A percentile compares a stretch with the other conserved stretches of the same genome.
phyloP scores from a whole-genome alignment of 176 grass and related monocot genomes.

The Rhipidocladum racemiflorum region DNA sequence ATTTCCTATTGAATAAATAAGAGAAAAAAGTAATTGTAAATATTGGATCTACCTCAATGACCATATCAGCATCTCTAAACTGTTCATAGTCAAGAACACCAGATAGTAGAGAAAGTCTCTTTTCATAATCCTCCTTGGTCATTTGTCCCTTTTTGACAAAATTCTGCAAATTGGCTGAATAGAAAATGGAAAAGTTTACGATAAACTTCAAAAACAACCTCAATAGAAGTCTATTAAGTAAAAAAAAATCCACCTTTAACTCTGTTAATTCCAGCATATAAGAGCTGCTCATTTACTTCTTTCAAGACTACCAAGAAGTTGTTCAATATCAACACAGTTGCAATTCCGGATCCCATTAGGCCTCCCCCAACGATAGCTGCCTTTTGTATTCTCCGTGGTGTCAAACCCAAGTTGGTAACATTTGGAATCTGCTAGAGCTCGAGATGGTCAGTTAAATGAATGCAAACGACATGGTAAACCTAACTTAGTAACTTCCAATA shows the following conservation, averaged over 20 bases:
- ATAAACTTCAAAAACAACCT: slow-evolving; percentile 14
- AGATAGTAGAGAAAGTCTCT: slow-evolving; percentile 58
- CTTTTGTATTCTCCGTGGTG: slow-evolving; percentile 63
- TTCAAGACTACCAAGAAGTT: slow-evolving; percentile 73
- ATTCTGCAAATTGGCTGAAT: slow-evolving; percentile 70
- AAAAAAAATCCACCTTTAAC: slow-evolving; percentile 58
- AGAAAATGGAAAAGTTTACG: slow-evolving; percentile 16
- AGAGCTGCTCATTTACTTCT: slow-evolving; percentile 70
- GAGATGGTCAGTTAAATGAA: slow-evolving; percentile 24
- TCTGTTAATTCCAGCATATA: slow-evolving; percentile 59
- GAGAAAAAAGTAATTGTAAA: neutral
- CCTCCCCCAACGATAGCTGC: slow-evolving; percentile 71
- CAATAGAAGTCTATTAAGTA: neutral
- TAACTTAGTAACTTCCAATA: no score
- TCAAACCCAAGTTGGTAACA: slow-evolving; percentile 61
- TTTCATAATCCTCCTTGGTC: slow-evolving; percentile 51
- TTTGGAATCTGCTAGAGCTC: slow-evolving; percentile 57
- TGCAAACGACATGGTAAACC: neutral
- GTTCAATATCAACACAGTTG: slow-evolving; percentile 58
- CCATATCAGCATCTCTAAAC: slow-evolving; percentile 71
- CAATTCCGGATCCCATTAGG: slow-evolving; percentile 89
- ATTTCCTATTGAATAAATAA: neutral
- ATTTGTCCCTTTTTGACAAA: slow-evolving; percentile 65
- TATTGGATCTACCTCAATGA: slow-evolving; percentile 60
- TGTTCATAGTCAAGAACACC: slow-evolving; percentile 81